Percentiles rank a stretch among this genome's conserved stretches.
Evolutionary conservation across 352 stramenopile species (phyloP).

Genomic region (Phytophthora pistaciae): DNA sequence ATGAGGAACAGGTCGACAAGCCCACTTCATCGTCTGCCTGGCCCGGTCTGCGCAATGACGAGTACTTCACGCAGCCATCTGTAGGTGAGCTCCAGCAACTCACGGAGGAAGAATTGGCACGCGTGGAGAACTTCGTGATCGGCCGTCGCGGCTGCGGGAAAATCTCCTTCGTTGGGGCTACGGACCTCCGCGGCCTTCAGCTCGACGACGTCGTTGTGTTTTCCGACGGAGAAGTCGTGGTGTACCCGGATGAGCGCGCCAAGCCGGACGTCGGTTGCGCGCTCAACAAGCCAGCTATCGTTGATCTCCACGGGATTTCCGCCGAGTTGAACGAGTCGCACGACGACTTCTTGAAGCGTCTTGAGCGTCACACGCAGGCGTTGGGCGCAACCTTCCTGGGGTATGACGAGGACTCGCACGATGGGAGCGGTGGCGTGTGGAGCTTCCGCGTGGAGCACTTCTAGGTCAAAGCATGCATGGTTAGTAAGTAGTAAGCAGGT

Average conservation of each 20-base stretch:
- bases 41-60: constrained; percentile 38
- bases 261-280: constrained; percentile 49
- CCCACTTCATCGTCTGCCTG: constrained; percentile 13
- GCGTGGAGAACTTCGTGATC: constrained; percentile 53
- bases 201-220: constrained; percentile 58
- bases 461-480: constrained; percentile 16
- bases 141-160: constrained; percentile 42
- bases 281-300: constrained; percentile 60
- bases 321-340: constrained; percentile 21
- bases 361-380: constrained; percentile 44
- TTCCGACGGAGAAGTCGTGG: constrained; percentile 45
- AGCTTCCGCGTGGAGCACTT: constrained; percentile 63
- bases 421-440: constrained; percentile 42
- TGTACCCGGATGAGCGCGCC: constrained; percentile 52
- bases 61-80: constrained; percentile 57
- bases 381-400: constrained; percentile 49
- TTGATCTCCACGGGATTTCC: constrained; percentile 46
- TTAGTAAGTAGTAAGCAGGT: constrained; percentile 16
- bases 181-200: constrained; percentile 54
- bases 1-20: background rate
- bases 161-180: constrained; percentile 51
- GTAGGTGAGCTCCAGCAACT: constrained; percentile 42
- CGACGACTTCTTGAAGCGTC: constrained; percentile 45
- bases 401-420: constrained; percentile 29
- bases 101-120: constrained; percentile 43